These are phyloP conservation scores for Climacium dendroides DNA, from an alignment of 225 moss, liverwort and hornwort genomes.

Conservation along the genomic window DNA sequence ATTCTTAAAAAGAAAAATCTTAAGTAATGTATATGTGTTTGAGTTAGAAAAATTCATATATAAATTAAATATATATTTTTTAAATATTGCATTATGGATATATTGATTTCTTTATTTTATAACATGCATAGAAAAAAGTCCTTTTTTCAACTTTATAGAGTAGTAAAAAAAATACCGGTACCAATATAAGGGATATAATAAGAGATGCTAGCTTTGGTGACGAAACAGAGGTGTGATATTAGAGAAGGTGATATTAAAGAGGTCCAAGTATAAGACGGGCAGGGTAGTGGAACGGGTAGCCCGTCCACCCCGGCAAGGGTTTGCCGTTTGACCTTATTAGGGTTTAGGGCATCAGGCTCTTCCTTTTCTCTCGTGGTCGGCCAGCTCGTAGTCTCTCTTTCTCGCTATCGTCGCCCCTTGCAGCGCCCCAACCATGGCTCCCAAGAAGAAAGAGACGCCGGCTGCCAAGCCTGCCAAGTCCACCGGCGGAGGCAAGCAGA, in stretches of 20 bases:
- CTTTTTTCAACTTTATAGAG: too few relatives aligned
- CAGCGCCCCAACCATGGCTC: conserved; percentile 21
- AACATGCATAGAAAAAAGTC: too few relatives aligned
- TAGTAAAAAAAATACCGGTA: too few relatives aligned
- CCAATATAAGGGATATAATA: too few relatives aligned
- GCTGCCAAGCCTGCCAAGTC: conserved; percentile 85
- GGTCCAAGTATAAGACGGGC: not conserved
- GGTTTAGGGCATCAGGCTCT: not conserved
- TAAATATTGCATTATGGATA: too few relatives aligned
- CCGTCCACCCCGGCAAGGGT: not conserved
- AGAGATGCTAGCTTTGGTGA: not conserved
- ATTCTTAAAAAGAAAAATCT: not conserved
- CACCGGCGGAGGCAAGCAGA: conserved; percentile 91
- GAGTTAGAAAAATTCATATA: not conserved
- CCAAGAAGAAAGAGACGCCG: conserved; percentile 78
- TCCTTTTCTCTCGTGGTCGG: not conserved
- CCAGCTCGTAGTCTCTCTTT: not conserved
- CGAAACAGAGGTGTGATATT: not conserved
- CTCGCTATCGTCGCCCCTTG: not conserved
- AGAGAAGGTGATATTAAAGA: not conserved
- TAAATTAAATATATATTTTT: not conserved
- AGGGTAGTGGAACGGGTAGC: not conserved
- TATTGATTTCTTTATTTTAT: too few relatives aligned
- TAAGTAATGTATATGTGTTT: not conserved
- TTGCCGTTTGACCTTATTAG: not conserved